Base-by-base conservation (phyloP, 2,329 filamentous ascomycete species). In the Cyanodermella asteris region DNA sequence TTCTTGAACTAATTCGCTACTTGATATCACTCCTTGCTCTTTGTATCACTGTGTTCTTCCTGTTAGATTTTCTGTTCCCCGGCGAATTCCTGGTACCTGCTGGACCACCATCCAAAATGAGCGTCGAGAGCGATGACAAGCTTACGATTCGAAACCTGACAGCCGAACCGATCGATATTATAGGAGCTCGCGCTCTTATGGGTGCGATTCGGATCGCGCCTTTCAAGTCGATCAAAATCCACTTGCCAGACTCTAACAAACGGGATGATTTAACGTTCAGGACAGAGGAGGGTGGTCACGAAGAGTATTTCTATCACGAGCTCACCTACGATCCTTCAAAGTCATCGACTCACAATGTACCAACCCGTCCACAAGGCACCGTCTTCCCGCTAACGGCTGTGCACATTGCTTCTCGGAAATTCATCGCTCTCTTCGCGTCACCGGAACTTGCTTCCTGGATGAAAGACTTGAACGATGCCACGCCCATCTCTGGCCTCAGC, bases 101-200 rank as follows among this genome's bases (percentile, higher is more conserved):
- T 19, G 18, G 11, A 19, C 8, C 18, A 19, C 18, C 18, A 10
- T 19, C 18, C 8, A 8, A 19, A 19, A 8, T 8, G 11, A 19
- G 18, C 18, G 11, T 8, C 18, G 11, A 19, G 8, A 10, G 18
- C 18, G 8, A 8, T 19, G 18, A n/a, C n/a, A n/a, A 13, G 16
- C 53, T 91, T 36, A 75, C 64, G 4, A 65, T 93, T 39, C 78
- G 82, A 39, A 93, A 93, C 47, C 55, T 91, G 35, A 84, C 77
- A 22, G 56, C 64, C 29, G 70, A 64, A 24, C 59, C 68, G n/a
- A 55, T 91, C 28, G 63, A 75, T 34, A 52, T 77, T 22, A n/a
- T n/a, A n/a, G n/a, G n/a, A n/a, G n/a, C n/a, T n/a, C n/a, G n/a
- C n/a, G n/a, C n/a, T n/a, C n/a, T n/a, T n/a, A n/a, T n/a, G n/a